These are phyloP conservation scores for Leccinum fibrillosum DNA, from an alignment of 768 basidiomycete species.

Conservation along the genomic window DNA sequence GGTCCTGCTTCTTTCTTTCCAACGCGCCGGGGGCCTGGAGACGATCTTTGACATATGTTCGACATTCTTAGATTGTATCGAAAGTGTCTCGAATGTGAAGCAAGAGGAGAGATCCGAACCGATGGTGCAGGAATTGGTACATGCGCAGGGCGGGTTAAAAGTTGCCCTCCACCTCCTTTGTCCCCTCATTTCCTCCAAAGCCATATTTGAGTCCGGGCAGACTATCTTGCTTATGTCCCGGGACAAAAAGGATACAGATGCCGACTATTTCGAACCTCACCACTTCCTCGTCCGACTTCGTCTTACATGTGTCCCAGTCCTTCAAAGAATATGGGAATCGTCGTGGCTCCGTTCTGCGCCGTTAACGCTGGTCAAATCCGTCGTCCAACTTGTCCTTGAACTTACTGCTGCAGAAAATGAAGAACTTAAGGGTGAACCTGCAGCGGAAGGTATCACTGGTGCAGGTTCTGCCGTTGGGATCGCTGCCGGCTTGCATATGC, in stretches of 20 bases:
- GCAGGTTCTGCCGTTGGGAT: slow-evolving; percentile 30
- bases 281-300: slow-evolving; percentile 86
- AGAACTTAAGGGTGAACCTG: slow-evolving; percentile 49
- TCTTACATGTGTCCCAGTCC: slow-evolving; percentile 60
- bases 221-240: slow-evolving; percentile 66
- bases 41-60: slow-evolving; percentile 58
- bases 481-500: slow-evolving; percentile 32
- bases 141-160: slow-evolving; percentile 80
- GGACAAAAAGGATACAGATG: slow-evolving; percentile 76
- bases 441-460: slow-evolving; percentile 33
- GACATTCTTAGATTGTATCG: slow-evolving; percentile 55
- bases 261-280: slow-evolving; percentile 79
- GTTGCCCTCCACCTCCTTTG: slow-evolving; percentile 75
- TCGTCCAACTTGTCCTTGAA: slow-evolving; percentile 76
- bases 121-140: slow-evolving; percentile 62
- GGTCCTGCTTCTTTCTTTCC: slow-evolving; percentile 73
- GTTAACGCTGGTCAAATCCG: slow-evolving; percentile 66
- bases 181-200: slow-evolving; percentile 73
- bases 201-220: slow-evolving; percentile 83
- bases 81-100: slow-evolving; percentile 44
- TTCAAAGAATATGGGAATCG: slow-evolving; percentile 75
- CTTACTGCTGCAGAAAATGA: slow-evolving; percentile 82
- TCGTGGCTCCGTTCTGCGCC: slow-evolving; percentile 79
- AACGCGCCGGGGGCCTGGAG: slow-evolving; percentile 67
- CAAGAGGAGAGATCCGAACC: slow-evolving; percentile 56